A percentile compares a stretch with the other conserved stretches of the same genome.
Conservation (phyloP, 129 eudicot species). For the Flaveria brownii region DNA sequence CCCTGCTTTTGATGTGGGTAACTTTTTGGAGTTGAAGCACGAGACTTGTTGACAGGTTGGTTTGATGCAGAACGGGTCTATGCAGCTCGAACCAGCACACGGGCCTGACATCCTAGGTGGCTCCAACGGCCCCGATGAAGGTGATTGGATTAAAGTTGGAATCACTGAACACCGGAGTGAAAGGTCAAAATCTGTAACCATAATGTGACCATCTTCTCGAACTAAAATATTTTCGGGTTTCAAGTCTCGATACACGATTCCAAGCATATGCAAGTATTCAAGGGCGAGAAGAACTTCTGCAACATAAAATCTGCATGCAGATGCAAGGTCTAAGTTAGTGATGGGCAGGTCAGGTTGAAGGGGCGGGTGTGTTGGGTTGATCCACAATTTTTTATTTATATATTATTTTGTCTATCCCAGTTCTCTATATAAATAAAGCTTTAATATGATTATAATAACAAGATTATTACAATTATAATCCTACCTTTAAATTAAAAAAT, state of each 20-base stretch:
- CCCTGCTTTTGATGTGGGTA: conserved; percentile 40
- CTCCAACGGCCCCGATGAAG: conserved; percentile 39
- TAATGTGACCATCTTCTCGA: conserved; percentile 97
- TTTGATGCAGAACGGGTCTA: conserved; percentile 16
- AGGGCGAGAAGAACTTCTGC: conserved; percentile 98
- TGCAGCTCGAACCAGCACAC: conserved; percentile 80
- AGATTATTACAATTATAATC: not conserved
- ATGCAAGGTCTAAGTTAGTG: not conserved
- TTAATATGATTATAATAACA: not conserved
- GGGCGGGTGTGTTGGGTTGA: not conserved
- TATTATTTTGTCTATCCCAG: not conserved
- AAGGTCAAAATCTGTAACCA: conserved; percentile 97
- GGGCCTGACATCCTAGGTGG: conserved; percentile 84
- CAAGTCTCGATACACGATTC: conserved; percentile 85
- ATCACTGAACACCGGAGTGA: conserved; percentile 86
- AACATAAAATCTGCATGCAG: conserved; percentile 76
- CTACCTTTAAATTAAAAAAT: not conserved
- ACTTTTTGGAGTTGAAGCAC: conserved; percentile 66
- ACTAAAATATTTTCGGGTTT: conserved; percentile 97
- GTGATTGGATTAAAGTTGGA: conserved; percentile 70
- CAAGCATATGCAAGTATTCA: conserved; percentile 97
- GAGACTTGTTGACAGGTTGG: conserved; percentile 38
- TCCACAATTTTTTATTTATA: no score
- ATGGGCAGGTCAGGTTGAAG: not conserved
- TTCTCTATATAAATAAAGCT: not conserved